Evolutionary conservation across 1,284 basidiomycete genomes (phyloP).

Genomic region (Takashimella koratensis): DNA sequence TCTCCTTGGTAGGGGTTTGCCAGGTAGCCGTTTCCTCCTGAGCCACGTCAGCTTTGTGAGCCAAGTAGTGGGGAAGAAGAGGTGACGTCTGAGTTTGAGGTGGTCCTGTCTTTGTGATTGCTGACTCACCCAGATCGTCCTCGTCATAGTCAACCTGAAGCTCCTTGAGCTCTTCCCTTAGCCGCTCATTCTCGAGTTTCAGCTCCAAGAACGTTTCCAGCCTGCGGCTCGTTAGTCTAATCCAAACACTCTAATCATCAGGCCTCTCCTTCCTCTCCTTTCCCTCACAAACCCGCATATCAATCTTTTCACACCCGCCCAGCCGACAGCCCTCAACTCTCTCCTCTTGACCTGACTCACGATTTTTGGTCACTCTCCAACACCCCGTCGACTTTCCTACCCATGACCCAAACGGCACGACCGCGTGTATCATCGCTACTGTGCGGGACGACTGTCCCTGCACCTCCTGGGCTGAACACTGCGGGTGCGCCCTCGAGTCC

Average conservation of each 20-base stretch:
- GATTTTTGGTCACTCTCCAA: background rate
- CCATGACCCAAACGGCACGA: constrained; percentile 46
- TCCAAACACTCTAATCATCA: background rate
- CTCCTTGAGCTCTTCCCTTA: constrained; percentile 41
- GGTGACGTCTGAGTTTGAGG: constrained; percentile 3
- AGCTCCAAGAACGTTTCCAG: constrained; percentile 45
- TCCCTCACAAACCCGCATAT: background rate
- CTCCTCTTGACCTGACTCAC: constrained; percentile 12
- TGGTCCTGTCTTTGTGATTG: background rate
- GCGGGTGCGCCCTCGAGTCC: constrained; percentile 17
- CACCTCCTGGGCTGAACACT: constrained; percentile 2
- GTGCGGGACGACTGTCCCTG: constrained; percentile 21
- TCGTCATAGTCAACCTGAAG: constrained; percentile 31
- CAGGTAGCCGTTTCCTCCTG: background rate
- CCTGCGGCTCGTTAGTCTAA: too few species aligned
- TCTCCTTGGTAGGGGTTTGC: background rate
- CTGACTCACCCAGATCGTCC: constrained; percentile 16
- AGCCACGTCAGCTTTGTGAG: background rate
- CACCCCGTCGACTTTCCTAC: constrained; percentile 23
- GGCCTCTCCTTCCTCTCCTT: background rate
- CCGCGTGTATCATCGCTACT: constrained; percentile 19
- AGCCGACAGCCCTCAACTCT: constrained; percentile 19
- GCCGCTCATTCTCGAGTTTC: constrained; percentile 46
- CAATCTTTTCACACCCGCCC: background rate
- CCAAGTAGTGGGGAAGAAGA: constrained; percentile 10